Percentiles rank a stretch among this genome's conserved stretches.
These are phyloP conservation scores for Chlamydomonas eustigma DNA, from an alignment of 139 green algal genomes.

Conservation along the genomic window DNA sequence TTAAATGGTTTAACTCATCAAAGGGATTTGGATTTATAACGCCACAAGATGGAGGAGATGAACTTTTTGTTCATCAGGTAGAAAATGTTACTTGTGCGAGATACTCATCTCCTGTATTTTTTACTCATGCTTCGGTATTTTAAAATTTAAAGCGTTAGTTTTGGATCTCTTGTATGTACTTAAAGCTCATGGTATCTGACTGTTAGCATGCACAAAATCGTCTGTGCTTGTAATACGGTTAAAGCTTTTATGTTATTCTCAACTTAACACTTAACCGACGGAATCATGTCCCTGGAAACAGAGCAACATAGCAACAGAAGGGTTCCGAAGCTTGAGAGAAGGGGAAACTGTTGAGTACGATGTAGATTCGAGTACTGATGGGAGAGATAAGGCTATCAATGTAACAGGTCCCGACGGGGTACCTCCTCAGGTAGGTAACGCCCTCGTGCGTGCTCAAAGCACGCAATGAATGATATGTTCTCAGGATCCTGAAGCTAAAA, in stretches of 20 bases:
- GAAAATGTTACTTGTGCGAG: too few relatives aligned
- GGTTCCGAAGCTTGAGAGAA: conserved; percentile 88
- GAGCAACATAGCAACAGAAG: conserved; percentile 87
- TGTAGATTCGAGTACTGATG: conserved; percentile 78
- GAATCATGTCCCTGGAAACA: conserved; percentile 32
- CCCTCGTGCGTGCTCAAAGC: too few relatives aligned
- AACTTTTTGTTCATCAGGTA: conserved; percentile 96
- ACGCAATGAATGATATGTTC: too few relatives aligned
- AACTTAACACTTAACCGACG: too few relatives aligned
- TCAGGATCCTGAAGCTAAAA: too few relatives aligned
- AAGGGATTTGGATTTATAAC: conserved; percentile 94
- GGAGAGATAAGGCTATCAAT: conserved; percentile 83
- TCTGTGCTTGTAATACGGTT: too few relatives aligned
- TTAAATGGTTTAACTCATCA: conserved; percentile 94
- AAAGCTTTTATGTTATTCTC: background rate
- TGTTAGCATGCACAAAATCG: too few relatives aligned
- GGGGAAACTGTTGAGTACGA: conserved; percentile 90
- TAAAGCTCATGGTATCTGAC: too few relatives aligned
- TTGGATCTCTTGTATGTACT: too few relatives aligned
- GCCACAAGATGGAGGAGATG: conserved; percentile 72
- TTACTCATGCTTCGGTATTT: too few relatives aligned
- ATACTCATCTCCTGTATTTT: too few relatives aligned
- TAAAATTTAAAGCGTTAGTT: too few relatives aligned
- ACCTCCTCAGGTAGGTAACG: conserved; percentile 56
- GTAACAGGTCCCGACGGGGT: conserved; percentile 82